Evolutionary conservation across 1,284 basidiomycete genomes (phyloP).

Genomic region (Puccinia coronata): DNA sequence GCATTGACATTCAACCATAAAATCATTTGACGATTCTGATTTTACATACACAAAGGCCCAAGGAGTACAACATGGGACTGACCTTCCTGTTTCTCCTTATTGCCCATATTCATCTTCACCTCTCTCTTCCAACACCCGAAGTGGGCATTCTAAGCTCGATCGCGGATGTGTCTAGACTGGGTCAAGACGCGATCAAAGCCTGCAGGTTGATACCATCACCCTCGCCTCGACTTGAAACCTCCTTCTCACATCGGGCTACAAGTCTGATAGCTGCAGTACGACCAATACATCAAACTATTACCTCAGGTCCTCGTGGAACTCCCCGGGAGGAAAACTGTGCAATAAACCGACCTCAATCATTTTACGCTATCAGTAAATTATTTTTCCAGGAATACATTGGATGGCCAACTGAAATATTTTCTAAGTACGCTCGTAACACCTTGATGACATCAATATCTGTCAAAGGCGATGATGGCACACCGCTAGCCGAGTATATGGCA

Average conservation of each 20-base stretch:
- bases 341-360: neutral
- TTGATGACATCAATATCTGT: neutral
- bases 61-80: neutral
- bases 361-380: neutral
- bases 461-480: neutral
- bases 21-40: neutral
- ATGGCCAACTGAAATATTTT: no score
- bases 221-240: neutral
- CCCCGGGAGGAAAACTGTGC: neutral
- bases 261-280: no score
- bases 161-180: neutral
- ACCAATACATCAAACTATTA: no score
- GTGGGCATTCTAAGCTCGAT: neutral
- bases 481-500: neutral
- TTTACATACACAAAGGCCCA: neutral
- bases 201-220: neutral
- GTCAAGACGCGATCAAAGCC: no score
- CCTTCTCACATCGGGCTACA: no score
- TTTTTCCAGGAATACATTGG: no score
- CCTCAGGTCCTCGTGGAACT: no score
- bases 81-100: neutral
- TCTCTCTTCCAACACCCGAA: neutral
- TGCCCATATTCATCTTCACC: neutral
- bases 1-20: no score
- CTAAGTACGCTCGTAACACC: no score